A percentile compares a stretch with the other conserved stretches of the same genome.
phyloP scores from a whole-genome alignment of 78 protist species.

The Dictyostelium capitatum region DNA sequence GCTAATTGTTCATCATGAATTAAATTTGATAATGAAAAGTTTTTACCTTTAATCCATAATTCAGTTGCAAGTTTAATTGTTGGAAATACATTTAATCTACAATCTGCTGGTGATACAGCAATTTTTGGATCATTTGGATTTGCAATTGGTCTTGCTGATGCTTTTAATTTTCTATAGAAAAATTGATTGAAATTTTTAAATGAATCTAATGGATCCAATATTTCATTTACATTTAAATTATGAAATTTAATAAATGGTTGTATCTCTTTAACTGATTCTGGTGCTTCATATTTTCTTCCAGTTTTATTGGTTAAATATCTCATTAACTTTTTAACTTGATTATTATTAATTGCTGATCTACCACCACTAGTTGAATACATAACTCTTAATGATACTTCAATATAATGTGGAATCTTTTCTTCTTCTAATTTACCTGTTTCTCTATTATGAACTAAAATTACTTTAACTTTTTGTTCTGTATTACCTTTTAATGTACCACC shows the following conservation, averaged over 20 bases:
- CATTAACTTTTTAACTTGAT: slow-evolving; percentile 28
- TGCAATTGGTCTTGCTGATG: slow-evolving; percentile 81
- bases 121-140: slow-evolving; percentile 36
- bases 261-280: slow-evolving; percentile 77
- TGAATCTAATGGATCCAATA: slow-evolving; percentile 51
- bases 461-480: slow-evolving; percentile 2
- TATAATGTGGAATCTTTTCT: slow-evolving; percentile 81
- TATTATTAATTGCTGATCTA: slow-evolving; percentile 40
- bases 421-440: slow-evolving; percentile 77
- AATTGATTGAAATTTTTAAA: slow-evolving; percentile 88
- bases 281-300: slow-evolving; percentile 40
- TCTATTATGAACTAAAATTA: slow-evolving; percentile 51
- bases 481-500: neutral
- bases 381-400: slow-evolving; percentile 60
- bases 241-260: slow-evolving; percentile 82
- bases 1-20: slow-evolving; percentile 56
- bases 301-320: slow-evolving; percentile 61
- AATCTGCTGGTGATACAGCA: slow-evolving; percentile 87
- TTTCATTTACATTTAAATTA: slow-evolving; percentile 70
- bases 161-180: slow-evolving; percentile 84
- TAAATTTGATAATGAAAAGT: slow-evolving; percentile 31
- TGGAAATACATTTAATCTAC: slow-evolving; percentile 77
- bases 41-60: slow-evolving; percentile 88
- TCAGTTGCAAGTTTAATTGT: slow-evolving; percentile 77
- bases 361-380: slow-evolving; percentile 78